Base-by-base conservation (phyloP, 2,329 filamentous ascomycete species). In the Fusarium austroafricanum region DNA sequence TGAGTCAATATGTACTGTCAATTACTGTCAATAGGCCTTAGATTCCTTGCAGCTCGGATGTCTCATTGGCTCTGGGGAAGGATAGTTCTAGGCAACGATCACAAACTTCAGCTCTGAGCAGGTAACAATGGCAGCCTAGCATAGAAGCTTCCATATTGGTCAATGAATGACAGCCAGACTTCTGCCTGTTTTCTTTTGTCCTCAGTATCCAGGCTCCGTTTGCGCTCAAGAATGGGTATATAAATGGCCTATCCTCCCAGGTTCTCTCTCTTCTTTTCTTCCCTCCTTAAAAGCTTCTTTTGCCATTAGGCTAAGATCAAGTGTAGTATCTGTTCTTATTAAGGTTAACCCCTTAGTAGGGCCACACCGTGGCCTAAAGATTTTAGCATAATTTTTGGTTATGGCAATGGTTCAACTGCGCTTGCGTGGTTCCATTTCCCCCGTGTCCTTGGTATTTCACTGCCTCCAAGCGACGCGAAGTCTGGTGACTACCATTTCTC, bases 261-360 rank as follows among this genome's bases (percentile, higher is more conserved):
- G 7, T 15, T 28, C n/a, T 51, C 9, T 51, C 7, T 20, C 21
- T 55, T 10, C 28, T 20, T 53, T 65, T 42, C 20, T 55, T 55
- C 52, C 51, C 31, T 56, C 57, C 61, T 56, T 39, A 56, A 55
- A 67, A 54, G 21, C 43, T 57, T 58, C 26, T 62, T 55, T 72
- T 66, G 68, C 71, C 70, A 52, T 55, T 33, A 39, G 64, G 68
- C 73, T 74, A 44, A 31, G 64, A 72, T 73, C 58, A 60, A 71
- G 45, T 73, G 73, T 73, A 75, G 73, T 71, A 74, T 69, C 68
- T 73, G 72, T 74, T 75, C 70, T 71, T 73, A 68, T 68, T 54
- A 46, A 64, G 72, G 67, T 67, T 69, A 67, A 73, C 33, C 37
- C 67, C 72, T 71, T 52, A 35, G 57, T 54, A 73, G 26, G 49